Evolutionary conservation across 345 rosid species (phyloP), one percentile per base, ranked within the genome.

Genomic region (Eutrema heterophyllum): DNA sequence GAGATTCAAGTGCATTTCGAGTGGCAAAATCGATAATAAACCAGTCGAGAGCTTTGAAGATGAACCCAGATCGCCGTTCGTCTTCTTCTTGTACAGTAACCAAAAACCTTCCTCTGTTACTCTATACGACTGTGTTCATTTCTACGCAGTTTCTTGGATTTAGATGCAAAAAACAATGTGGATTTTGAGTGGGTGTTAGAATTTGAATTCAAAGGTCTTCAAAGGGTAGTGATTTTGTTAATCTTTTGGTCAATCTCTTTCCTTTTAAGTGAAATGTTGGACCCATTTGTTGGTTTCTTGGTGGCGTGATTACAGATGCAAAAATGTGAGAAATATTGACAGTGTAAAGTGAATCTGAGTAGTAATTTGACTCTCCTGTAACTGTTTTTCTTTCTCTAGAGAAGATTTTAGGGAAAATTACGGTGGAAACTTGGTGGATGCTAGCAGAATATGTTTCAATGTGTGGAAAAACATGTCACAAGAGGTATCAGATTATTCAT

Each of bases 31-130:
- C n/a, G 56, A 65, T 39, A 45, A 64, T 29, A 53, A 79, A 71
- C 60, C 68, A 50, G 35, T 30, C 2, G 51, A 69, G 32, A 68
- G 73, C 36, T 50, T 60, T 41, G 30, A 45, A 43, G 88, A 83
- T 78, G 85, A 85, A 70, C 92, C 89, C 39, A 80, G 97, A 84
- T 93, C 98, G 27, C 81, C 96, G 15, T 90, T 93, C 51, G 61
- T 82, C 24, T 67, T 86, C 80, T 90, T 87, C 81, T 81, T 87
- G 98, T 93, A 86, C 70, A 14, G 64, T 81, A 67, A 78, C 56
- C 6, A 12, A 35, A 21, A 38, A 2, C 21, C 21, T 61, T 35
- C 7, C 73, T 67, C 16, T 67, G 5, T 52, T 53, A 36, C 43
- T 32, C 24, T 13, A 21, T n/a, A n/a, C 18, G 8, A 16, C 6